phyloP scores from a whole-genome alignment of 2,329 filamentous ascomycete species.

The Clonostachys solani region DNA sequence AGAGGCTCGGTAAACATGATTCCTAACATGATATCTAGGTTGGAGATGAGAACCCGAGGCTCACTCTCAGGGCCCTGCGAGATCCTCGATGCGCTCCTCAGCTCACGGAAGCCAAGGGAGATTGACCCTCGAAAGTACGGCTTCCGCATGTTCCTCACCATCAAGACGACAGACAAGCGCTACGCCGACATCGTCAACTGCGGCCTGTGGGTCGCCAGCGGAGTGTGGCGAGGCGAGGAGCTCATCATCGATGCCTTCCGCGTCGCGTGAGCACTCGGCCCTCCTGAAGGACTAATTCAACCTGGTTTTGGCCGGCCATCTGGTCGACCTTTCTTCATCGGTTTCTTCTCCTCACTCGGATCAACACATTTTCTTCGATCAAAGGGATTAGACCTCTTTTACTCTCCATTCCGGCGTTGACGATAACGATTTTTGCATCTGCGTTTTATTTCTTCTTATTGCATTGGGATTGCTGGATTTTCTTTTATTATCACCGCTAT shows the following conservation, averaged over 20 bases:
- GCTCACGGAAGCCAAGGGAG: conserved; percentile 26
- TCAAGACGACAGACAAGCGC: conserved; percentile 44
- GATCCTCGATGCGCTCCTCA: conserved; percentile 32
- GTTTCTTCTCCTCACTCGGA: not conserved
- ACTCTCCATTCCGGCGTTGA: too few relatives aligned
- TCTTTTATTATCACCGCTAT: too few relatives aligned
- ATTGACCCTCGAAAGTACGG: conserved; percentile 38
- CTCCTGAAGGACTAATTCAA: too few relatives aligned
- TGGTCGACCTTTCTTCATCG: not conserved
- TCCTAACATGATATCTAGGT: conserved; percentile 10
- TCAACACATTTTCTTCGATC: not conserved
- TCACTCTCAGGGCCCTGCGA: conserved; percentile 42
- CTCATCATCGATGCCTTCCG: conserved; percentile 37
- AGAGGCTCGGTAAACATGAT: not conserved
- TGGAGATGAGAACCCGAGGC: conserved; percentile 40
- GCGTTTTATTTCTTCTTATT: too few relatives aligned
- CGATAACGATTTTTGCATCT: too few relatives aligned
- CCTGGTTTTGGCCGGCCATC: not conserved
- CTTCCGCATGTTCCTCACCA: conserved; percentile 43
- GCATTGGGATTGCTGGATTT: too few relatives aligned
- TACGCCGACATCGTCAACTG: conserved; percentile 44
- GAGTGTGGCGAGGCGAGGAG: conserved; percentile 38
- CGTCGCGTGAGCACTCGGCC: conserved; percentile 16
- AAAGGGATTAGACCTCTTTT: too few relatives aligned
- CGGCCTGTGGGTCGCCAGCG: conserved; percentile 44